Base-by-base conservation (phyloP, 1,284 basidiomycete species). In the Marasmius tenuissimus region DNA sequence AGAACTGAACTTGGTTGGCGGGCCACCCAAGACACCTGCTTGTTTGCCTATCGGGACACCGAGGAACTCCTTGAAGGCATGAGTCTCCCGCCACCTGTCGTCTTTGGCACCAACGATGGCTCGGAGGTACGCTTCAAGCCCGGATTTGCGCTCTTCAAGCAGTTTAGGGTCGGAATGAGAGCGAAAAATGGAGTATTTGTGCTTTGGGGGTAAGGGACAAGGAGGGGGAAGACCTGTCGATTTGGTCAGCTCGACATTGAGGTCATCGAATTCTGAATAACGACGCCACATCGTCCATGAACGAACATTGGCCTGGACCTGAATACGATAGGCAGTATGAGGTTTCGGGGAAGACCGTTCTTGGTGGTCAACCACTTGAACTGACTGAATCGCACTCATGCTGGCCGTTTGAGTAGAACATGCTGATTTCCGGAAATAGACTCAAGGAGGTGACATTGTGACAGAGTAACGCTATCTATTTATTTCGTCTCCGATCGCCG, bases 251-350 rank as follows among this genome's bases (percentile, higher is more conserved):
- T 94, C 91, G 40, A 84, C 84, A 75, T 97, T 85, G 22, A 98
- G 86, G 65, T 93, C 88, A 67, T 86, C 86, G 77, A 98, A 98
- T 73, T 97, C 95, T 48, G 93, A 96, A 78, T 97, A 98, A 59
- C 96, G 91, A 62, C 92, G 83, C 85, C 92, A 93, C 79, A 97
- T 93, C 50, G 91, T 87, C 96, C 96, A 98, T 72, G 93, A 90
- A 65, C 92, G 88, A 22, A 94, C 89, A 63, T 92, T 86, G 14
- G 91, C 91, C 70, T 89, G 86, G 64, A 96, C 86, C 64, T 89
- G 84, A 69, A 96, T 90, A 63, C 83, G 84, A 76, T 92, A 96
- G 67, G 92, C 92, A 63, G 82, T 82, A 72, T 96, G 92, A n/a
- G 86, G 76, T 69, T 89, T 89, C 68, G 91, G 88, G 47, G 77